Base-by-base conservation (phyloP, 2,329 filamentous ascomycete species). In the Venturia pyrina region DNA sequence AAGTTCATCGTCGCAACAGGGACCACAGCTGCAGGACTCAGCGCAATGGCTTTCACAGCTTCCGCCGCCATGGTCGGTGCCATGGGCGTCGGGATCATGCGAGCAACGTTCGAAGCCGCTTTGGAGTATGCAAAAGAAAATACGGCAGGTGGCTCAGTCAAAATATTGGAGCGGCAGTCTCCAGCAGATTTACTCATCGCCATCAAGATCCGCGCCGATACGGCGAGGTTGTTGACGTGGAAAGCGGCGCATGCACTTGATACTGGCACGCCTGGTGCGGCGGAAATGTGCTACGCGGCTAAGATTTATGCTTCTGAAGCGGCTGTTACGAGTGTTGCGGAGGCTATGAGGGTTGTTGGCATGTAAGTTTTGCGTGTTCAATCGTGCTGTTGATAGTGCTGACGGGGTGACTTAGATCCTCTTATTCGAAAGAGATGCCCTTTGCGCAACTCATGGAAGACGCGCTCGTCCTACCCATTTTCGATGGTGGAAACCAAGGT, bases 401-500 rank as follows among this genome's bases (percentile, higher is more conserved):
- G 15, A 43, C 15, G 41, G 4, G 41, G 4, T 43, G 41, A 17
- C 11, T n/a, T 37, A 73, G 70, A 69, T 72, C 69, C 13, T 71
- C 80, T 0, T 83, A 82, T 67, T 73, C 76, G 28, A 71, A 71
- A 5, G 73, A 76, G 37, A 74, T 77, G 66, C 78, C 77, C 1
- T 83, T 83, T 68, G 70, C 75, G 1, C 73, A 76, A 32, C 69
- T 82, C 15, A 69, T 82, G 34, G 79, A 79, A 44, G 77, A 78
- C 67, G 81, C 79, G 0, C 75, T 80, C 37, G 78, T 76, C 4
- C 67, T 83, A 63, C 80, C 81, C 3, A 78, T 80, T 32, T 84
- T 84, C 65, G 82, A 84, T 67, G 81, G 82, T 0, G 82, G 82
- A 0, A 85, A 85, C 70, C 76, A 84, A 13, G 82, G 82, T 0